Evolutionary conservation across 2,329 filamentous ascomycete genomes (phyloP), one percentile per base, ranked within the genome.

Genomic region (Phyllosticta citriasiana): DNA sequence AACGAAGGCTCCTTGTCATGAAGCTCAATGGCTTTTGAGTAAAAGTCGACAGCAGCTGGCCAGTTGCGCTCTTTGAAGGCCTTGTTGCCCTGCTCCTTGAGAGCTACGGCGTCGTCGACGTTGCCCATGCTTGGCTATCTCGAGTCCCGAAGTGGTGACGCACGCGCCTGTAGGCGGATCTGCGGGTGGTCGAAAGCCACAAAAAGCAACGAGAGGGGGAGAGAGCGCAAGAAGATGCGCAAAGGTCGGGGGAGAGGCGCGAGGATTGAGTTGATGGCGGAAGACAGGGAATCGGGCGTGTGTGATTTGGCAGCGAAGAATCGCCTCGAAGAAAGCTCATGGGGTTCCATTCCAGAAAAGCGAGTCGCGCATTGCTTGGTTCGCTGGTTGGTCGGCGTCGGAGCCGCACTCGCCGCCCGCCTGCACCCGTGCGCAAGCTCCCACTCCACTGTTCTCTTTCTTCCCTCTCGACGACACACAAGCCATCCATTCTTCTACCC

Each of bases 51-150:
- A 7, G 94, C 94, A 2, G 82, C 78, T 10, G 82, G 84, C 88
- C 89, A 99, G 79, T 97, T 88, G 70, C 96, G 91, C 33, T 85
- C 80, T 61, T 86, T 85, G 77, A 97, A 97, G 59, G 91, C 91
- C 71, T 92, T 89, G 77, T 99, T 99, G 73, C 94, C 94, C 76
- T 95, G 84, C 75, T 95, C 88, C 80, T 99, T 99, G 68, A 96
- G 80, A 71, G 87, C 88, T 67, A 86, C 83, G 58, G 93, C 93
- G 74, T 89, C 85, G 73, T 89, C 86, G 69, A 77, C 75, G 58
- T 75, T 73, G 35, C 60, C 60, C 65, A 67, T 71, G 65, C n/a
- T 24, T 25, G 53, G 27, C 33, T n/a, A 22, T 33, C 14, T 33
- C 26, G 27, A 53, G 57, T 8, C 19, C 56, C n/a, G 57, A 24